phyloP scores from a whole-genome alignment of 495 filamentous ascomycete species.

The Aspergillus kassunensis region DNA sequence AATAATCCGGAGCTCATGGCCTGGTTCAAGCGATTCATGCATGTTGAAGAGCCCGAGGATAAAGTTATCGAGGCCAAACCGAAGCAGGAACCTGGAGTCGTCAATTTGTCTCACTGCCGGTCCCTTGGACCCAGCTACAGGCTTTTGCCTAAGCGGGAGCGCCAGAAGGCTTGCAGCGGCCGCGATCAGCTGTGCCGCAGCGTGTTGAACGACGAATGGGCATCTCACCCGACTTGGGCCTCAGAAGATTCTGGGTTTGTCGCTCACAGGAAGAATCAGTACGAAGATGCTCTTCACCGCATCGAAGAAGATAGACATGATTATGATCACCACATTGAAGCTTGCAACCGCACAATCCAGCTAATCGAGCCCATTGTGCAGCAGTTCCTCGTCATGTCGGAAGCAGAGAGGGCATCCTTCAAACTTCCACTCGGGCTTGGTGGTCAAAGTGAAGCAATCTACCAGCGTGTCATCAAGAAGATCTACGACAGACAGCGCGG shows the following conservation, averaged over 20 bases:
- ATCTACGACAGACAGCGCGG: conserved; percentile 89
- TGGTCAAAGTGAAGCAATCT: conserved; percentile 91
- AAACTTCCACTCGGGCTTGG: conserved; percentile 78
- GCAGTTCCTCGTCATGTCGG: conserved; percentile 70
- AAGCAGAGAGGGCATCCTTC: conserved; percentile 67
- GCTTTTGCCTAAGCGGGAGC: conserved; percentile 82
- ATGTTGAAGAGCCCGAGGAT: conserved; percentile 62
- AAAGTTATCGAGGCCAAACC: conserved; percentile 76
- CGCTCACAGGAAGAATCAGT: conserved; percentile 92
- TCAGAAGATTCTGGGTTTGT: conserved; percentile 98
- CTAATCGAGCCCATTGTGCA: conserved; percentile 90
- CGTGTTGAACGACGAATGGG: conserved; percentile 97
- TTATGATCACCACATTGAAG: conserved; percentile 97
- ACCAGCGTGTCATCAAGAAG: conserved; percentile 95
- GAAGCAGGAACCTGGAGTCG: conserved; percentile 64
- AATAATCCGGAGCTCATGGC: conserved; percentile 79
- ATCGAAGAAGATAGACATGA: conserved; percentile 99
- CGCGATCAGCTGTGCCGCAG: conserved; percentile 87
- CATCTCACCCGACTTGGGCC: conserved; percentile 97
- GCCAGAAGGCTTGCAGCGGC: conserved; percentile 82
- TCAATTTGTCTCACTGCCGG: conserved; percentile 89
- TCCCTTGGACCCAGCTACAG: conserved; percentile 93
- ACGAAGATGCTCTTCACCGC: conserved; percentile 86
- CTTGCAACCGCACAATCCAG: conserved; percentile 87
- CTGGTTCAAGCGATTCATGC: conserved; percentile 80